Evolutionary conservation across 164 flowering plant species (phyloP).

Genomic region (Liriodendron chinense): DNA sequence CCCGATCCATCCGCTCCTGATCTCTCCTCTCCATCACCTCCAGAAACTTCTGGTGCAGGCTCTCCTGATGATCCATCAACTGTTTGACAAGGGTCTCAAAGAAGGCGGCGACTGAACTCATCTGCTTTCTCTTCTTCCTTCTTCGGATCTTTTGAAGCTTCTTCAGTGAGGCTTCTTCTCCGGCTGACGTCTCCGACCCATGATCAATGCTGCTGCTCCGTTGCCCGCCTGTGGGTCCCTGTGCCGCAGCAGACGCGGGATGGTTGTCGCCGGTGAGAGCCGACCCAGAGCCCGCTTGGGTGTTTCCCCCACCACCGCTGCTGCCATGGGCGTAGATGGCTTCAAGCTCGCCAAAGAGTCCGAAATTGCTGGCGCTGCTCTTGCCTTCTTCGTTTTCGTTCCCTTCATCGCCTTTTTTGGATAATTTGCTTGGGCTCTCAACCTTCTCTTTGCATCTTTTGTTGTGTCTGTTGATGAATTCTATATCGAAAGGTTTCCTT

Average conservation of each 20-base stretch:
- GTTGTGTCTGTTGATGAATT: slow-evolving; percentile 1
- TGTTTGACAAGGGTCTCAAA: slow-evolving; percentile 18
- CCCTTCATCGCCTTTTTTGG: slow-evolving; percentile 6
- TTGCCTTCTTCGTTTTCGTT: slow-evolving; percentile 13
- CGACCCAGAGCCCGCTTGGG: slow-evolving; percentile 20
- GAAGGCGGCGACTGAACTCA: slow-evolving; percentile 14
- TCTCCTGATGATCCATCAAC: slow-evolving; percentile 19
- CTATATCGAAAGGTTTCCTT: slow-evolving; percentile 21
- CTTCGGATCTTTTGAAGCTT: slow-evolving; percentile 7
- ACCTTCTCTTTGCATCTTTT: slow-evolving; percentile 8
- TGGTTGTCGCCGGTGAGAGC: slow-evolving; percentile 19
- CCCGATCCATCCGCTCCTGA: slow-evolving; percentile 11
- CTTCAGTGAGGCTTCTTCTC: slow-evolving; percentile 23
- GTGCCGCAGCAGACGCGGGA: background rate
- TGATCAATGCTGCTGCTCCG: slow-evolving; percentile 17
- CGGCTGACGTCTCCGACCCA: slow-evolving; percentile 27
- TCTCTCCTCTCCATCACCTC: slow-evolving; percentile 19
- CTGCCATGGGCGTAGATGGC: slow-evolving; percentile 24
- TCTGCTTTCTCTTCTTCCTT: slow-evolving; percentile 10
- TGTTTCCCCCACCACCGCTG: slow-evolving; percentile 18
- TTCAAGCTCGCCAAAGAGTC: slow-evolving; percentile 39
- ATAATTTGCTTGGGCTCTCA: background rate
- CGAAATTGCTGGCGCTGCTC: slow-evolving; percentile 19
- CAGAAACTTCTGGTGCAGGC: slow-evolving; percentile 12
- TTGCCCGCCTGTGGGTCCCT: slow-evolving; percentile 23